These are phyloP conservation scores for Pedinophyceae sp. DNA, from an alignment of 139 green algal genomes.

Conservation along the genomic window DNA sequence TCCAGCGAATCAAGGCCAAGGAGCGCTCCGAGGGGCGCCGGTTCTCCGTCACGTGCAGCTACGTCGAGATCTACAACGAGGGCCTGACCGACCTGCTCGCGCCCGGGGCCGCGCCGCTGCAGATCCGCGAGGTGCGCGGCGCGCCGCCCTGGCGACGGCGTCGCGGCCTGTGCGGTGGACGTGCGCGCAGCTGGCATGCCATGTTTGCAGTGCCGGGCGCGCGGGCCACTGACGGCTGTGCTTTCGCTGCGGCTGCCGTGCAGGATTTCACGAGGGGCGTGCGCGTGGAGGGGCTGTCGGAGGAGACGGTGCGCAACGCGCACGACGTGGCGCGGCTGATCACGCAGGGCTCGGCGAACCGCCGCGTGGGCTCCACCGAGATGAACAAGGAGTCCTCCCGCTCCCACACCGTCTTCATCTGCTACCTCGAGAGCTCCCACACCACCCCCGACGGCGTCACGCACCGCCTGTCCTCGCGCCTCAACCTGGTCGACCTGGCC, in stretches of 20 bases:
- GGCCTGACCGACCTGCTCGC: conserved; percentile 60
- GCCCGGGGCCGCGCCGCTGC: conserved; percentile 15
- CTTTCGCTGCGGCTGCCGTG: too few species aligned
- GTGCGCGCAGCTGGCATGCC: too few species aligned
- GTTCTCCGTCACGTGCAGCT: conserved; percentile 9
- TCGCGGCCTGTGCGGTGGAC: too few species aligned
- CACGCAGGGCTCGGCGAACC: conserved; percentile 36
- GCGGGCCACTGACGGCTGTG: too few species aligned
- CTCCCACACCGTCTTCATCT: conserved; percentile 81
- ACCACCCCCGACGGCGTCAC: conserved; percentile 25
- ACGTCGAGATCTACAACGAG: conserved; percentile 95
- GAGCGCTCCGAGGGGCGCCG: conserved; percentile 10
- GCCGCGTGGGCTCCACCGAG: conserved; percentile 57
- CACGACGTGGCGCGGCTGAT: conserved; percentile 58
- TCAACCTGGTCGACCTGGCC: conserved; percentile 94
- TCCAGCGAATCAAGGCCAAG: conserved; percentile 42
- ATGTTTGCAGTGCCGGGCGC: too few species aligned
- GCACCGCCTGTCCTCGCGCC: conserved; percentile 32
- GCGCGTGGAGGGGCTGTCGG: conserved; percentile 67
- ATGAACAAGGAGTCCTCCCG: conserved; percentile 76
- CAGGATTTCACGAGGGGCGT: conserved; percentile 54
- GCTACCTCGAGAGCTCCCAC: conserved; percentile 29
- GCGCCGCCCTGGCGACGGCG: too few species aligned
- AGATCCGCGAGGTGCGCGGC: too few species aligned
- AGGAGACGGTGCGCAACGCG: conserved; percentile 45